A percentile compares a stretch with the other conserved stretches of the same genome.
These are phyloP conservation scores for Bocquillonia castaneifolia DNA, from an alignment of 441 rosid species.

Conservation along the genomic window DNA sequence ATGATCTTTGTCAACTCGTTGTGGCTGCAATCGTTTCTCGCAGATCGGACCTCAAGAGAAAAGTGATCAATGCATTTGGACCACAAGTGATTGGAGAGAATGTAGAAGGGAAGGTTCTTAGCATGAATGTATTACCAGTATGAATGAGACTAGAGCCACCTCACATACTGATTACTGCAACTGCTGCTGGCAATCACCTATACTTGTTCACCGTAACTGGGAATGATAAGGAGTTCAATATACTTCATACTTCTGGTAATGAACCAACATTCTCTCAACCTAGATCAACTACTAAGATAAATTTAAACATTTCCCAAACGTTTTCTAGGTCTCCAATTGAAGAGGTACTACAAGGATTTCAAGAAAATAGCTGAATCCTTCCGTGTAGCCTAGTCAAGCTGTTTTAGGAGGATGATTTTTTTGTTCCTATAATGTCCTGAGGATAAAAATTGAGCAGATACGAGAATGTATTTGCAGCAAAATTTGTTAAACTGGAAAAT, in stretches of 20 bases:
- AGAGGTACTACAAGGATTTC: slow-evolving; percentile 82
- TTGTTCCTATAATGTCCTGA: background rate
- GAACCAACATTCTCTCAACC: background rate
- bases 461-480: background rate
- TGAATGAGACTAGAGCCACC: slow-evolving; percentile 95
- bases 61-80: slow-evolving; percentile 82
- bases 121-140: slow-evolving; percentile 69
- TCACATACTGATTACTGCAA: slow-evolving; percentile 79
- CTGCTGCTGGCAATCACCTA: slow-evolving; percentile 92
- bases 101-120: slow-evolving; percentile 81
- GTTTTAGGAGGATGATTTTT: background rate
- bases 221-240: slow-evolving; percentile 41
- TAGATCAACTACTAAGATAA: background rate
- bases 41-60: slow-evolving; percentile 89
- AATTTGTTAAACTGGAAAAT: background rate
- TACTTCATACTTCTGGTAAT: background rate
- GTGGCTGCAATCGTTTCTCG: background rate
- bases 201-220: slow-evolving; percentile 74
- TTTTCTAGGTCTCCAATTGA: slow-evolving; percentile 83
- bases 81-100: slow-evolving; percentile 89
- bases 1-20: background rate
- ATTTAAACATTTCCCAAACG: slow-evolving; percentile 1
- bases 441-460: background rate
- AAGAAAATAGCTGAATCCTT: slow-evolving; percentile 83
- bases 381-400: slow-evolving; percentile 50